Evolutionary conservation across 768 basidiomycete genomes (phyloP).

Genomic region (Trametes gibbosa): DNA sequence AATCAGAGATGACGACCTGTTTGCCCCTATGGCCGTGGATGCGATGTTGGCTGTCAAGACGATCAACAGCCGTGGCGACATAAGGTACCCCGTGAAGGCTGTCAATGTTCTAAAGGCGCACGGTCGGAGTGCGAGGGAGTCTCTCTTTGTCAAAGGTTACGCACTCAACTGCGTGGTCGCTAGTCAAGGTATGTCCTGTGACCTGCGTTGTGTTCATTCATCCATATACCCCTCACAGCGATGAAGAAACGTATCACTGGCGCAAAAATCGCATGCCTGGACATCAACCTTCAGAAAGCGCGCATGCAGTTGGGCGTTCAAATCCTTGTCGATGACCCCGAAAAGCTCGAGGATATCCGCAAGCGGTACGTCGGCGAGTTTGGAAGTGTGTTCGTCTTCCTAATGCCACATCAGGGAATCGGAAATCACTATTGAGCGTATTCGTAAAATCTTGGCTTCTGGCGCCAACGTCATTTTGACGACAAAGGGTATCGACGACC

Average conservation of each 20-base stretch:
- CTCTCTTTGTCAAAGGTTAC: slow-evolving; percentile 92
- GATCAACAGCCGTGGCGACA: slow-evolving; percentile 89
- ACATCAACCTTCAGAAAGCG: slow-evolving; percentile 95
- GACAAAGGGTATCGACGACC: slow-evolving; percentile 97
- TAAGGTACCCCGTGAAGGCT: slow-evolving; percentile 98
- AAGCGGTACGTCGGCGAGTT: slow-evolving; percentile 57
- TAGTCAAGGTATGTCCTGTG: slow-evolving; percentile 78
- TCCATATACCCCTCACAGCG: slow-evolving; percentile 45
- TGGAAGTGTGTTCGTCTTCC: not conserved
- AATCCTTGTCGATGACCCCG: slow-evolving; percentile 94
- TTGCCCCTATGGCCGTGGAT: slow-evolving; percentile 98
- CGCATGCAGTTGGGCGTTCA: slow-evolving; percentile 98
- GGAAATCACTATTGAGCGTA: slow-evolving; percentile 93
- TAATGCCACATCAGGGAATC: slow-evolving; percentile 62
- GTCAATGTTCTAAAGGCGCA: slow-evolving; percentile 99
- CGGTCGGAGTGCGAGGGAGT: slow-evolving; percentile 93
- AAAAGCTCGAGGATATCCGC: slow-evolving; percentile 94
- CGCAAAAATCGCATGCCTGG: slow-evolving; percentile 97
- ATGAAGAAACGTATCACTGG: slow-evolving; percentile 95
- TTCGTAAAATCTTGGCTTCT: slow-evolving; percentile 91
- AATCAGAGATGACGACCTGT: slow-evolving; percentile 90
- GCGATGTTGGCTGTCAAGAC: slow-evolving; percentile 98
- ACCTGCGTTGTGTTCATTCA: not conserved
- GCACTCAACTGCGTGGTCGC: slow-evolving; percentile 98
- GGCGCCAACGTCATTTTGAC: slow-evolving; percentile 97